A percentile compares a stretch with the other conserved stretches of the same genome.
Evolutionary conservation across 1,284 basidiomycete genomes (phyloP).

Genomic region (Trichosporon ovoides): DNA sequence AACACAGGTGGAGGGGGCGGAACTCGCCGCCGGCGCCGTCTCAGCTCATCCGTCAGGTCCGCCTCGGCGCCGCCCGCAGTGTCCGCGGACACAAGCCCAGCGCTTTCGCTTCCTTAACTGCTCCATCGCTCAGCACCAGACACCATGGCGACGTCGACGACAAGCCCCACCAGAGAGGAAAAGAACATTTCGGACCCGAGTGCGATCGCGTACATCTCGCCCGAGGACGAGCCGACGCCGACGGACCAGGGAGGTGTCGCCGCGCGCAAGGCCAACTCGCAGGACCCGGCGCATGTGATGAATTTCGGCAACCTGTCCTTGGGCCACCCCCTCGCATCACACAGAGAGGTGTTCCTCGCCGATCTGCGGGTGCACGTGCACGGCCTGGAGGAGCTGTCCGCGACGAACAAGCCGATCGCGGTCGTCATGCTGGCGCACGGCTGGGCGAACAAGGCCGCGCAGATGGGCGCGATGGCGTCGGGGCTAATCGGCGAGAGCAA

Average conservation of each 20-base stretch:
- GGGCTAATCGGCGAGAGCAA: conserved; percentile 33
- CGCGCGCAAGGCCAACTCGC: conserved; percentile 8
- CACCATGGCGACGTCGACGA: not conserved
- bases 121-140: not conserved
- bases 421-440: conserved; percentile 40
- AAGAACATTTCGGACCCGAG: not conserved
- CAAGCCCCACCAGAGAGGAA: not conserved
- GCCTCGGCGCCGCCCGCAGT: not conserved
- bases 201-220: not conserved
- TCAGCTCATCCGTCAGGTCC: not conserved
- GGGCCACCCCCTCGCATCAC: conserved; percentile 15
- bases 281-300: conserved; percentile 16
- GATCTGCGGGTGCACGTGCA: conserved; percentile 36
- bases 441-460: conserved; percentile 31
- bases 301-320: conserved; percentile 30
- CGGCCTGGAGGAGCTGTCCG: conserved; percentile 37
- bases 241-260: conserved; percentile 4
- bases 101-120: too few relatives aligned
- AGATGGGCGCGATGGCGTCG: conserved; percentile 33
- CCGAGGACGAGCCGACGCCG: conserved; percentile 1
- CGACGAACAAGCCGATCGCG: conserved; percentile 24
- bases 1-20: not conserved
- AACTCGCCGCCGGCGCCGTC: not conserved
- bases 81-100: not conserved
- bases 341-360: conserved; percentile 20